Conservation (phyloP, 2,329 filamentous ascomycete species). For the Botryotinia calthae region DNA sequence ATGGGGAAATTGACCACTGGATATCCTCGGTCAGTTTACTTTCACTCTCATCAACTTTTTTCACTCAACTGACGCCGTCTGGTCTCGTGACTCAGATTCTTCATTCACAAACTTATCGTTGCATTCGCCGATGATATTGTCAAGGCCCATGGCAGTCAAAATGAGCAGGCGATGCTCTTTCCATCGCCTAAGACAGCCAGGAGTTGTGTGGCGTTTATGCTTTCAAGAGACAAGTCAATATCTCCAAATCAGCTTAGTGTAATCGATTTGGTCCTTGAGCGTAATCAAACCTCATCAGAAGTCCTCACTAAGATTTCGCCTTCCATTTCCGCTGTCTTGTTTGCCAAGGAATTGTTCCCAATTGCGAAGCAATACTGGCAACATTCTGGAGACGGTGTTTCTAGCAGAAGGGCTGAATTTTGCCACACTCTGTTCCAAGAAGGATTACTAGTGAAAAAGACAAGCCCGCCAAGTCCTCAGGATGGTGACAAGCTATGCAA, state of each 20-base stretch:
- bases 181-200: conserved; percentile 68
- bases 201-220: conserved; percentile 73
- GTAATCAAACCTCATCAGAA: conserved; percentile 50
- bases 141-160: conserved; percentile 57
- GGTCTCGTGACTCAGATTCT: conserved; percentile 61
- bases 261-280: conserved; percentile 63
- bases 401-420: conserved; percentile 87
- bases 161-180: conserved; percentile 77
- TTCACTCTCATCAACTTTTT: neutral
- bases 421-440: conserved; percentile 73
- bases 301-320: conserved; percentile 56
- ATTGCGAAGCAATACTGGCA: conserved; percentile 96
- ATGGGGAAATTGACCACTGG: conserved; percentile 80
- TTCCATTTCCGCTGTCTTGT: conserved; percentile 68
- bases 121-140: conserved; percentile 69
- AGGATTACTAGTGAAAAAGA: conserved; percentile 57
- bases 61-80: conserved; percentile 27
- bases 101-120: conserved; percentile 80
- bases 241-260: conserved; percentile 50
- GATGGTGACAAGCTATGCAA: conserved; percentile 45
- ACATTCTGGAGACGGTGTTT: conserved; percentile 89
- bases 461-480: conserved; percentile 30
- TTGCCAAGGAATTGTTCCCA: conserved; percentile 62
- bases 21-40: conserved; percentile 67
- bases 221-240: conserved; percentile 54